Conservation (phyloP, 1,284 basidiomycete genomes). For the Sporisorium scitamineum region DNA sequence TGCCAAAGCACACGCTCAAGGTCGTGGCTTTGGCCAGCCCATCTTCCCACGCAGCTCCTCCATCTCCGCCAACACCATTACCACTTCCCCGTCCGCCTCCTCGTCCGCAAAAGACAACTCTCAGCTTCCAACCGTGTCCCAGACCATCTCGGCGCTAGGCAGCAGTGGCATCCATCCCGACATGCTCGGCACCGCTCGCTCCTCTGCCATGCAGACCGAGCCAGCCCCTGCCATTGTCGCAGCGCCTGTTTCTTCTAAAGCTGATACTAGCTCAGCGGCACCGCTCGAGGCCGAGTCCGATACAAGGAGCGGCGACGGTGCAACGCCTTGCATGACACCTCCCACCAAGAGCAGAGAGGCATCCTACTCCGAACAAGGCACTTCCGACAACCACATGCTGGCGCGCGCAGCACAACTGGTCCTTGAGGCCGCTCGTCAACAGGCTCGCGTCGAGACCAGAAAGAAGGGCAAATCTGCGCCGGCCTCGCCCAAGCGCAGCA, state of each 20-base stretch:
- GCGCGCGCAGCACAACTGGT: conserved; percentile 52
- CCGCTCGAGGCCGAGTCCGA: conserved; percentile 1
- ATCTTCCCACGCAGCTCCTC: conserved; percentile 26
- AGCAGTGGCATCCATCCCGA: conserved; percentile 44
- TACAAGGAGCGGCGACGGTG: conserved; percentile 14
- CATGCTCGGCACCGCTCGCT: conserved; percentile 15
- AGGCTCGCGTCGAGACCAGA: conserved; percentile 44
- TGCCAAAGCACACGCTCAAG: conserved; percentile 42
- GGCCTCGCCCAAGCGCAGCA: conserved; percentile 41
- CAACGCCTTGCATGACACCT: conserved; percentile 18
- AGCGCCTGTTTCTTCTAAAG: not conserved
- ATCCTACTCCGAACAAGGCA: conserved; percentile 23
- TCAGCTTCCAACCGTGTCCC: conserved; percentile 27
- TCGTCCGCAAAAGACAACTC: not conserved
- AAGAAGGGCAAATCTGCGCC: conserved; percentile 47
- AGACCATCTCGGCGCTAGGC: conserved; percentile 35
- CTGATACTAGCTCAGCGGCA: not conserved
- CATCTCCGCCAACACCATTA: not conserved
- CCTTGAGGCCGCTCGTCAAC: conserved; percentile 51
- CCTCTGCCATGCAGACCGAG: not conserved
- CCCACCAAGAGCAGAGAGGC: conserved; percentile 25
- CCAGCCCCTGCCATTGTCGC: not conserved
- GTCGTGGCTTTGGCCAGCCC: conserved; percentile 32
- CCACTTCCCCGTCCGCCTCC: not conserved
- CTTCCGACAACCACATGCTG: conserved; percentile 42